phyloP scores from a whole-genome alignment of 352 stramenopile species.

The Phytophthora melonis region DNA sequence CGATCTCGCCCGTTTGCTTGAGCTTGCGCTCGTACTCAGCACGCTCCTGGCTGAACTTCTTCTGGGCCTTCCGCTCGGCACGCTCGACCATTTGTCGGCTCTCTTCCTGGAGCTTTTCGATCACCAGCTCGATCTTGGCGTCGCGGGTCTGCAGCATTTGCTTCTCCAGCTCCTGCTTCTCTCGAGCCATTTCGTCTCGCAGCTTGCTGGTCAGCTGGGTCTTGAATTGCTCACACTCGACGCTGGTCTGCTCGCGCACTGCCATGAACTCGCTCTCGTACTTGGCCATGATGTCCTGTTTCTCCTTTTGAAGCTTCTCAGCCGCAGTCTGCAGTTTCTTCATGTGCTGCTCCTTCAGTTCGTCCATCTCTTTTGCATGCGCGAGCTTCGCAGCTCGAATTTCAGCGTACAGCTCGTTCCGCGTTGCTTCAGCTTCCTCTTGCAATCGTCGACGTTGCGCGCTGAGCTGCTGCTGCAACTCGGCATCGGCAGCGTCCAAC shows the following conservation, averaged over 20 bases:
- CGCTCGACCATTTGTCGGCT: slow-evolving; percentile 64
- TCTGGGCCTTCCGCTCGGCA: slow-evolving; percentile 53
- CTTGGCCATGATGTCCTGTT: slow-evolving; percentile 70
- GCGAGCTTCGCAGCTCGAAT: slow-evolving; percentile 55
- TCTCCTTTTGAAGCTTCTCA: slow-evolving; percentile 67
- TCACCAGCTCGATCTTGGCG: slow-evolving; percentile 84
- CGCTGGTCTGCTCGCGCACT: slow-evolving; percentile 62
- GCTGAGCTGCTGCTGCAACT: slow-evolving; percentile 85
- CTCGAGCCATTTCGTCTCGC: slow-evolving; percentile 61
- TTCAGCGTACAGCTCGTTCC: slow-evolving; percentile 66
- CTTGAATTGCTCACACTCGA: slow-evolving; percentile 79
- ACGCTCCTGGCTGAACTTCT: slow-evolving; percentile 68
- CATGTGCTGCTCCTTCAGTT: slow-evolving; percentile 57
- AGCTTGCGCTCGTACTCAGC: slow-evolving; percentile 78
- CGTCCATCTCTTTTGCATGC: slow-evolving; percentile 72
- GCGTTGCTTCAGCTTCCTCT: slow-evolving; percentile 69
- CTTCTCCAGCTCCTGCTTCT: slow-evolving; percentile 71
- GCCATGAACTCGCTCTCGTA: slow-evolving; percentile 65
- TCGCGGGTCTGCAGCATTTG: slow-evolving; percentile 81
- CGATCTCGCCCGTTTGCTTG: slow-evolving; percentile 81
- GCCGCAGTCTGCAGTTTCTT: slow-evolving; percentile 44
- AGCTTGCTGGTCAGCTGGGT: slow-evolving; percentile 58
- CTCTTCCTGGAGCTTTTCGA: slow-evolving; percentile 82
- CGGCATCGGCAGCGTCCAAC: slow-evolving; percentile 77
- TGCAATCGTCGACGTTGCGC: slow-evolving; percentile 73